Conservation (phyloP, 768 basidiomycete genomes). For the Scleroderma bovista region DNA sequence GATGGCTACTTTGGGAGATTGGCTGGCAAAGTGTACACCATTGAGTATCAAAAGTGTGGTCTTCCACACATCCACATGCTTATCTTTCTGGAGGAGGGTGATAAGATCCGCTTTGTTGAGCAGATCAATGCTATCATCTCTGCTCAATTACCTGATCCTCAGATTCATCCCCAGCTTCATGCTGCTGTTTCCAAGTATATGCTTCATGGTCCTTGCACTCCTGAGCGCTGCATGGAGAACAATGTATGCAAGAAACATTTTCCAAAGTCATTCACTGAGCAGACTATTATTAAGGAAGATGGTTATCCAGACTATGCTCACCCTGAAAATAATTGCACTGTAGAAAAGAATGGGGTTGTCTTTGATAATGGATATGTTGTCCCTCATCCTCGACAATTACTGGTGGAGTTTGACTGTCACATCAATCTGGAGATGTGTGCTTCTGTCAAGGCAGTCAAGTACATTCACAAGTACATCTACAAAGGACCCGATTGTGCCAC, state of each 20-base stretch:
- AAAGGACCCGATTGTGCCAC: neutral
- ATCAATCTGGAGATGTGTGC: conserved; percentile 44
- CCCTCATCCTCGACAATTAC: conserved; percentile 28
- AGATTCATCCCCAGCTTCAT: conserved; percentile 34
- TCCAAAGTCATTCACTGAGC: conserved; percentile 27
- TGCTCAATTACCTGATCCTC: conserved; percentile 40
- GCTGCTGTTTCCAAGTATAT: conserved; percentile 35
- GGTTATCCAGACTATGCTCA: conserved; percentile 36
- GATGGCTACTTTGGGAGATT: conserved; percentile 19
- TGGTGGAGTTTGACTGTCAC: conserved; percentile 36
- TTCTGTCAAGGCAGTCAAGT: conserved; percentile 37
- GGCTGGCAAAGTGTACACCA: conserved; percentile 34
- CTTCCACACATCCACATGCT: conserved; percentile 51
- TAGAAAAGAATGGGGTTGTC: conserved; percentile 3
- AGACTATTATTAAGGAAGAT: conserved; percentile 33
- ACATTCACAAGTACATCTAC: conserved; percentile 15
- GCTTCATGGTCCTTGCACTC: conserved; percentile 42
- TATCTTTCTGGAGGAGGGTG: conserved; percentile 31
- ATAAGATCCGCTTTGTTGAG: conserved; percentile 31
- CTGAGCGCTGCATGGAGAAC: conserved; percentile 35
- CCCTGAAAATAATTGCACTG: conserved; percentile 2
- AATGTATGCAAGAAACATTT: conserved; percentile 38
- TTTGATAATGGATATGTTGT: conserved; percentile 40
- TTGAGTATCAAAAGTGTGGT: conserved; percentile 55
- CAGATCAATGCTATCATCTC: conserved; percentile 38